Conservation (phyloP, 2,329 filamentous ascomycete genomes). For the Zasmidium angulare region DNA sequence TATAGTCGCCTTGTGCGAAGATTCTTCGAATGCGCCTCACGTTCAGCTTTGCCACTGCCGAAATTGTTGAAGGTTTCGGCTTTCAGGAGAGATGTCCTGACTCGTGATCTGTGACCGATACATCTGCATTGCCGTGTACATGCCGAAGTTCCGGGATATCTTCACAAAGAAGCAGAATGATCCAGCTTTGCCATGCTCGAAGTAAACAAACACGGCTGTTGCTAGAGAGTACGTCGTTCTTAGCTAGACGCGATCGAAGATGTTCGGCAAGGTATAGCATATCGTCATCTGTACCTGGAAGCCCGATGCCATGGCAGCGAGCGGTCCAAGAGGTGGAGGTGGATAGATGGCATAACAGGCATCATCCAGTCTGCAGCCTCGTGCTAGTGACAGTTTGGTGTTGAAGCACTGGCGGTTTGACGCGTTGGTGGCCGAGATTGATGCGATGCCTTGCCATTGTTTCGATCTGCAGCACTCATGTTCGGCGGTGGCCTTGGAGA, state of each 20-base stretch:
- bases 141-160: background rate
- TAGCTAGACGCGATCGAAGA: background rate
- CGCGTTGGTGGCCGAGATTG: background rate
- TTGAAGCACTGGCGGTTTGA: background rate
- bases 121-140: background rate
- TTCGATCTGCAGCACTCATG: background rate
- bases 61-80: slow-evolving; percentile 1
- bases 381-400: slow-evolving; percentile 9
- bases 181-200: background rate
- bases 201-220: slow-evolving; percentile 3
- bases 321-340: slow-evolving; percentile 2
- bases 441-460: background rate
- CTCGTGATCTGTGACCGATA: background rate
- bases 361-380: slow-evolving; percentile 6
- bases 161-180: background rate
- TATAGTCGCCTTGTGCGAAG: background rate
- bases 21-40: background rate
- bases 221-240: background rate
- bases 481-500: slow-evolving; percentile 4
- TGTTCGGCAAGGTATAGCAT: background rate
- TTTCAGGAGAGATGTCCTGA: background rate
- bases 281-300: background rate
- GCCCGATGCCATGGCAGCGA: background rate
- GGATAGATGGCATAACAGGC: background rate
- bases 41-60: background rate